A percentile compares a stretch with the other conserved stretches of the same genome.
Evolutionary conservation across 2,329 filamentous ascomycete species (phyloP).

Genomic region (Colletotrichum phormii): DNA sequence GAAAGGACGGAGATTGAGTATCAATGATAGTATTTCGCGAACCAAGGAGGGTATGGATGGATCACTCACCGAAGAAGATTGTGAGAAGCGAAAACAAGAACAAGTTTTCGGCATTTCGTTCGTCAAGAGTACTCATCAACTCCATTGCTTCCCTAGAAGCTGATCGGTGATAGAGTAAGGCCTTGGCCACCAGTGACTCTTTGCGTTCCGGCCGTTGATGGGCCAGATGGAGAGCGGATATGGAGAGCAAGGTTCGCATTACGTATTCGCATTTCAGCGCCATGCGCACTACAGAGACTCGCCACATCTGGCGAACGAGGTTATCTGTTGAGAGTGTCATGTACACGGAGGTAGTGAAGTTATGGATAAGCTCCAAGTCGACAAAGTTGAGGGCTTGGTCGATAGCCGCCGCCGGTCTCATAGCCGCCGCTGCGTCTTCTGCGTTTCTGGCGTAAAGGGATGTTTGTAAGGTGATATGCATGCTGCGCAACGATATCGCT

Average conservation of each 20-base stretch:
- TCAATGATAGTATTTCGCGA: background rate
- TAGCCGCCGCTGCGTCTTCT: background rate
- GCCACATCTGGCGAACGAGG: constrained; percentile 57
- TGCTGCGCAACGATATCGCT: background rate
- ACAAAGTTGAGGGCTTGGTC: constrained; percentile 48
- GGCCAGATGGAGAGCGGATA: constrained; percentile 62
- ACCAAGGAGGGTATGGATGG: background rate
- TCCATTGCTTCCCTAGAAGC: constrained; percentile 36
- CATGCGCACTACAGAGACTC: constrained; percentile 57
- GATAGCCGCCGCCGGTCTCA: constrained; percentile 26
- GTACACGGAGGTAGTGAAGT: constrained; percentile 62
- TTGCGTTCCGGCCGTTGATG: constrained; percentile 50
- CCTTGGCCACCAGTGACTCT: constrained; percentile 48
- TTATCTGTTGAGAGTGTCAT: constrained; percentile 57
- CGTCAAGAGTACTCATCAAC: constrained; percentile 34
- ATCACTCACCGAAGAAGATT: constrained; percentile 44
- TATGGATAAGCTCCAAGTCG: constrained; percentile 65
- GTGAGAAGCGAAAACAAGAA: constrained; percentile 48
- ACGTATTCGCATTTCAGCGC: constrained; percentile 60
- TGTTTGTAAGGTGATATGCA: constrained; percentile 10
- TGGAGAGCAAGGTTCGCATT: constrained; percentile 60
- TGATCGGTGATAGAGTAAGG: constrained; percentile 31
- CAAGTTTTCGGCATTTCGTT: constrained; percentile 40
- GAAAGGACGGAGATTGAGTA: too few relatives aligned
- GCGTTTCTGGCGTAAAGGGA: background rate